Evolutionary conservation across 2,329 filamentous ascomycete species (phyloP).

Genomic region (Calonectria crousiana): DNA sequence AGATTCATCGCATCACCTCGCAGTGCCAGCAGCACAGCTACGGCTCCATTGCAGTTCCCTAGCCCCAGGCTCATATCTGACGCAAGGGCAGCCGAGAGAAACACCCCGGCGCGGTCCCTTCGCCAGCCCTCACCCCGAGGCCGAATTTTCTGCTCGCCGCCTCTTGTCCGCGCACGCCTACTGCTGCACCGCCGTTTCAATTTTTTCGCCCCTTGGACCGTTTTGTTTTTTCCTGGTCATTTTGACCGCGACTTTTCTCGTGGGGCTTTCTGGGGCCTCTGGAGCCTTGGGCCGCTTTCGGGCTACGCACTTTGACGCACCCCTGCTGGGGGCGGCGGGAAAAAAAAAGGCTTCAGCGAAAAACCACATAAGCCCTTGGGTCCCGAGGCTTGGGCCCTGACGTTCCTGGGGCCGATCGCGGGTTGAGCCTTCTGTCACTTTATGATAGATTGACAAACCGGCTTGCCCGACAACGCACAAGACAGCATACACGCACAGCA

Average conservation of each 20-base stretch:
- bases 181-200: slow-evolving; percentile 12
- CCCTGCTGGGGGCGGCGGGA: slow-evolving; percentile 4
- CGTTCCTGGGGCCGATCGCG: slow-evolving; percentile 5
- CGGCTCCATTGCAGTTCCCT: slow-evolving; percentile 30
- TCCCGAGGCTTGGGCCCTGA: slow-evolving; percentile 10
- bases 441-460: slow-evolving; percentile 1
- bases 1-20: slow-evolving; percentile 28
- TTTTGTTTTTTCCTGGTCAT: slow-evolving; percentile 7
- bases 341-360: slow-evolving; percentile 12
- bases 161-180: slow-evolving; percentile 6
- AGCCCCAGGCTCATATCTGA: slow-evolving; percentile 25
- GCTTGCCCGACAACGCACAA: background rate
- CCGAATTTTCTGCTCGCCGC: background rate
- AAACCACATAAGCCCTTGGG: slow-evolving; percentile 12
- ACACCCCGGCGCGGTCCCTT: background rate
- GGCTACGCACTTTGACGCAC: slow-evolving; percentile 12
- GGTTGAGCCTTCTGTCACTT: background rate
- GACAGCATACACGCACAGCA: background rate
- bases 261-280: slow-evolving; percentile 29
- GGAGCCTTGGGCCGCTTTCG: slow-evolving; percentile 28
- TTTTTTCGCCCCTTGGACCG: too few species aligned
- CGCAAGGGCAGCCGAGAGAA: slow-evolving; percentile 1
- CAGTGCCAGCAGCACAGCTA: background rate
- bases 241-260: slow-evolving; percentile 35
- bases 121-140: background rate